Percentiles rank a stretch among this genome's conserved stretches.
These are phyloP conservation scores for Cystobasidium pallidum DNA, from an alignment of 1,284 basidiomycete genomes.

Conservation along the genomic window DNA sequence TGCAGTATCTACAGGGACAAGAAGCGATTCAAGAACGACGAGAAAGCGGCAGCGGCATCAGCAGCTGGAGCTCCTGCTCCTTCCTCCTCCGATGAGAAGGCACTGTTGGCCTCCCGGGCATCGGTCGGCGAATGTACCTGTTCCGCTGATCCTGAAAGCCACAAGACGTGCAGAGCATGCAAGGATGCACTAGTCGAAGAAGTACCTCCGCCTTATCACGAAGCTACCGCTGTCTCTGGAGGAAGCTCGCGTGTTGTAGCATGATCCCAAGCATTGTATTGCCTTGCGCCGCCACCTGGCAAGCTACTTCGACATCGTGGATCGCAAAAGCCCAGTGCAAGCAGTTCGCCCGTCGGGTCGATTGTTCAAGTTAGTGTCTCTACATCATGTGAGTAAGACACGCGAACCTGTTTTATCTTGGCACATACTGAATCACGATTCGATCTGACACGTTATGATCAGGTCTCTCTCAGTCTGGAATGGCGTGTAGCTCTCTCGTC, in stretches of 20 bases:
- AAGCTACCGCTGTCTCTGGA: conserved; percentile 9
- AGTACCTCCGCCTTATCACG: conserved; percentile 22
- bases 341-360: too few species aligned
- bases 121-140: conserved; percentile 1
- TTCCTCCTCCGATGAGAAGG: conserved; percentile 21
- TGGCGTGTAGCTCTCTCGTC: too few species aligned
- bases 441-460: too few species aligned
- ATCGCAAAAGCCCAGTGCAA: background rate
- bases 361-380: too few species aligned
- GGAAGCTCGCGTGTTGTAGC: conserved; percentile 1
- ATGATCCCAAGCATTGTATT: background rate
- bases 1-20: background rate
- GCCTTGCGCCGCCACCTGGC: background rate
- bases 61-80: too few species aligned
- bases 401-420: too few species aligned
- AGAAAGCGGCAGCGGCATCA: background rate
- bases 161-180: conserved; percentile 6
- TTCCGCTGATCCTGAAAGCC: conserved; percentile 1
- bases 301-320: background rate
- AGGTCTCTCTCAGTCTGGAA: too few species aligned
- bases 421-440: too few species aligned
- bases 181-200: conserved; percentile 5
- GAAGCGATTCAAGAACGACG: background rate
- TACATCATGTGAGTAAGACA: too few species aligned
- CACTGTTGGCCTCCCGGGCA: background rate